Conservation (phyloP, 805 yeast genomes). For the Jamesozyma jinghongensis region DNA sequence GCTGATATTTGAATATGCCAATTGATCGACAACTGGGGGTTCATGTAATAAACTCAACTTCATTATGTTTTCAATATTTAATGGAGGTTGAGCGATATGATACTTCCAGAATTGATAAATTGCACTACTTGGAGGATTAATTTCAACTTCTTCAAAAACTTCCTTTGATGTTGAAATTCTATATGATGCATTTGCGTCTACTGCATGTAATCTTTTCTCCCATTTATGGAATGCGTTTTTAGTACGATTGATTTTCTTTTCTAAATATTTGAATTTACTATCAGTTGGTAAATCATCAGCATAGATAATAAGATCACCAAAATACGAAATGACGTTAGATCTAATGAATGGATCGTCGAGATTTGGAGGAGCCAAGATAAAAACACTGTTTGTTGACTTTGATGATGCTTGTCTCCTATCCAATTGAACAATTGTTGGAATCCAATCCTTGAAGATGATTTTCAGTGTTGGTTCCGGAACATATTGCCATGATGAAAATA, state of each 20-base stretch:
- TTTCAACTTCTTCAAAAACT: constrained; percentile 5
- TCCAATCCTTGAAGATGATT: constrained; percentile 73
- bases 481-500: constrained; percentile 64
- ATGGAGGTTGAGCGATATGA: constrained; percentile 29
- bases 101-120: constrained; percentile 26
- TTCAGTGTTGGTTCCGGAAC: constrained; percentile 53
- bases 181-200: constrained; percentile 1
- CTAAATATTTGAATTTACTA: constrained; percentile 39
- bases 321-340: constrained; percentile 75
- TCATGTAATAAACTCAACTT: constrained; percentile 54
- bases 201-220: constrained; percentile 51
- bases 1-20: constrained; percentile 30
- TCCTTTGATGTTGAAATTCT: no score
- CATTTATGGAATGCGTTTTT: constrained; percentile 71
- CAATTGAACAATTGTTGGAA: constrained; percentile 82
- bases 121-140: constrained; percentile 21
- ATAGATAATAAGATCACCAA: constrained; percentile 69
- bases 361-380: constrained; percentile 79
- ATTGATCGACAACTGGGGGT: constrained; percentile 37
- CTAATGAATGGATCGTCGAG: constrained; percentile 70
- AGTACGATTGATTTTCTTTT: constrained; percentile 56
- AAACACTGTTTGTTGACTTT: constrained; percentile 44
- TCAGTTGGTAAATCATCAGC: constrained; percentile 24
- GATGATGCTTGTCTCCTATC: constrained; percentile 63
- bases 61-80: constrained; percentile 50